Base-by-base conservation (phyloP, 169 alveolate genomes). In the Perkinsus olseni region DNA sequence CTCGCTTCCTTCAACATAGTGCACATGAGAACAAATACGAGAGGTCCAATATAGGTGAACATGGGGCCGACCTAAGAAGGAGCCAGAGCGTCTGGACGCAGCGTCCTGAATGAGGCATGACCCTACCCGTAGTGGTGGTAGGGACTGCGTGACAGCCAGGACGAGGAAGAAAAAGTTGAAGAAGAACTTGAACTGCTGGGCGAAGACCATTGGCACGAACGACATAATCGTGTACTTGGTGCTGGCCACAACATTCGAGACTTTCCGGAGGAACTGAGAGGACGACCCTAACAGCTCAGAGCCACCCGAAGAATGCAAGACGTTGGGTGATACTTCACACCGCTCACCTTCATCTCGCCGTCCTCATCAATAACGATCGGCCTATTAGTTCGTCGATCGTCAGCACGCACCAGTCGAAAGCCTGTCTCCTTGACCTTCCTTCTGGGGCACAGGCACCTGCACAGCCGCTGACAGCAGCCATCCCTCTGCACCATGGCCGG, bases 1-100 rank as follows among this genome's bases (percentile, higher is more conserved):
- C 96, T 96, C n/a, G 98, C 98, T 95, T 99, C 99, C 95, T 98
- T 99, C 37, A 97, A 92, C 94, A 98, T 96, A 48, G 99, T 96
- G 13, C 98, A 96, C 51, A 96, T 94, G 34, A 99, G 94, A 91
- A 99, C 99, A 38, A 98, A 95, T 13, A 97, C 97, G 50, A 99
- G 95, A 36, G 99, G 99, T 28, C 99, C 99, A 31, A 99, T 94
- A 96, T 98, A 99, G 24, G 99, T 97, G 92, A 98, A 98, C 74
- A 99, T 96, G 92, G 99, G 98, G 48, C 99, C 99, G 38, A 98
- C 99, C 51, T 38, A 34, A 31, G 93, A 6, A 37, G 39, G 51
- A 38, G 39, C 92, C 6, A 37, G 24, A 17, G 11, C 28, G 11
- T 24, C 50, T 31, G 31, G 13, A n/a, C 8, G 31, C 93, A 62